A percentile compares a stretch with the other conserved stretches of the same genome.
Evolutionary conservation across 441 rosid genomes (phyloP).

Genomic region (Brassica balearica): DNA sequence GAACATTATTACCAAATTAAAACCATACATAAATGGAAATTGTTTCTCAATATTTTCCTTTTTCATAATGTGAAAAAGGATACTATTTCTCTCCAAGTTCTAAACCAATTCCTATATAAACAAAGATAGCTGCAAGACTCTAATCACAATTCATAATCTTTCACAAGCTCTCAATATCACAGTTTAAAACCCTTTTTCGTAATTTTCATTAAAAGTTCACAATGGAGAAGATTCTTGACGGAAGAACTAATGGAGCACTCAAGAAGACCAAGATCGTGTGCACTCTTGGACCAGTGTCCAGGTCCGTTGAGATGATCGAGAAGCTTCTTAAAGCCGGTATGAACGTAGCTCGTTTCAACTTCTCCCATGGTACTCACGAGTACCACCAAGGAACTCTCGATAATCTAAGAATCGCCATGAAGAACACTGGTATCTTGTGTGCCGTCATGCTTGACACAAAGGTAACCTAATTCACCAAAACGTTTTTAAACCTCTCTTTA

Average conservation of each 20-base stretch:
- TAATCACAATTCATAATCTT: constrained; percentile 19
- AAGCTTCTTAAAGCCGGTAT: constrained; percentile 87
- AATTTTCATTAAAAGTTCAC: neutral
- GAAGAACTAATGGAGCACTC: constrained; percentile 41
- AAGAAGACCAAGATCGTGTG: constrained; percentile 85
- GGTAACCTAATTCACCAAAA: constrained; percentile 45
- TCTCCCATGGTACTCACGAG: constrained; percentile 86
- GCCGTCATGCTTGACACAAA: constrained; percentile 48
- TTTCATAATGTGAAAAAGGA: constrained; percentile 7
- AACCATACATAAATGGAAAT: constrained; percentile 15
- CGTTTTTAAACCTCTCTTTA: too few species aligned
- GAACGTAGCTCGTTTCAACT: constrained; percentile 95
- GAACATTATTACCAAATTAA: neutral
- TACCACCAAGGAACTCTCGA: constrained; percentile 86
- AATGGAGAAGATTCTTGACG: constrained; percentile 33
- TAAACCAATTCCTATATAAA: constrained; percentile 23
- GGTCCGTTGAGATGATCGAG: constrained; percentile 75
- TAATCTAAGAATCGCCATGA: constrained; percentile 44
- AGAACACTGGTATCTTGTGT: constrained; percentile 35
- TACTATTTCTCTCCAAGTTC: constrained; percentile 15
- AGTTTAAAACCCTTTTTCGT: neutral
- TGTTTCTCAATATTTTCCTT: neutral
- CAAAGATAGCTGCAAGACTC: neutral
- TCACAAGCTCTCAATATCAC: constrained; percentile 4
- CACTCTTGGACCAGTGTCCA: constrained; percentile 88